Evolutionary conservation across 441 rosid genomes (phyloP).

Genomic region (Viola pubescens): DNA sequence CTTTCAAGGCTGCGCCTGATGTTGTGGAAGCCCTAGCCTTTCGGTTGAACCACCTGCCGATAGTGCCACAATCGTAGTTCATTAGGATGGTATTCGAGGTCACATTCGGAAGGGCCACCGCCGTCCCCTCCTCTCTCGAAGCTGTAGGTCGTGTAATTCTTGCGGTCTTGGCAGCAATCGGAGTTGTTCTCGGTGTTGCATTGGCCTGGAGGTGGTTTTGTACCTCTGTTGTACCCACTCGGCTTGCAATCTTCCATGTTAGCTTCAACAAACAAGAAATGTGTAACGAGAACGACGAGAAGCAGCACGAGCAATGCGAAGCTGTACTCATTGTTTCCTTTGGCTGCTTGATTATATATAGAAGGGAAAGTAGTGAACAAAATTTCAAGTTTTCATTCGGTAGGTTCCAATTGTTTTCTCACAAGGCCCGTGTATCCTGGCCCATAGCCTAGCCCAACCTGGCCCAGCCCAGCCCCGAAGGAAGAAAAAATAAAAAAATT

Average conservation of each 20-base stretch:
- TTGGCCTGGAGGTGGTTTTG: constrained; percentile 9
- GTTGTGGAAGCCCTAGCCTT: constrained; percentile 9
- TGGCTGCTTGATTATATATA: too few relatives aligned
- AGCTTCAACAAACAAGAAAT: constrained; percentile 1
- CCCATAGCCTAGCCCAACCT: too few relatives aligned
- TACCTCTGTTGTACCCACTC: constrained; percentile 14
- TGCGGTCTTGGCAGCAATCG: constrained; percentile 15
- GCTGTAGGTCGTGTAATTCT: constrained; percentile 14
- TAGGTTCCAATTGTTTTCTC: too few relatives aligned
- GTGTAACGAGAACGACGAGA: neutral
- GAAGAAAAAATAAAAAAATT: too few relatives aligned
- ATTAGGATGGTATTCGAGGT: constrained; percentile 8
- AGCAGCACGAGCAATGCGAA: neutral
- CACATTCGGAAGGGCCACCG: constrained; percentile 14
- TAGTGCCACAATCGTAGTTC: constrained; percentile 11
- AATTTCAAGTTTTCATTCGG: too few relatives aligned
- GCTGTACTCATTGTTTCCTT: too few relatives aligned
- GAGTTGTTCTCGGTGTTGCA: constrained; percentile 13
- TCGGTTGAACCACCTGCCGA: constrained; percentile 23
- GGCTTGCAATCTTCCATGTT: neutral
- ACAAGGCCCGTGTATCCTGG: too few relatives aligned
- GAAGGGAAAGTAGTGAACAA: too few relatives aligned
- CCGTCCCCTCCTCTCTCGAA: constrained; percentile 20
- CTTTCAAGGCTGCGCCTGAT: constrained; percentile 18
- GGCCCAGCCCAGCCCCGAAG: too few relatives aligned